Evolutionary conservation across 2,329 filamentous ascomycete genomes (phyloP).

Genomic region (Pyrenochaeta sp.): DNA sequence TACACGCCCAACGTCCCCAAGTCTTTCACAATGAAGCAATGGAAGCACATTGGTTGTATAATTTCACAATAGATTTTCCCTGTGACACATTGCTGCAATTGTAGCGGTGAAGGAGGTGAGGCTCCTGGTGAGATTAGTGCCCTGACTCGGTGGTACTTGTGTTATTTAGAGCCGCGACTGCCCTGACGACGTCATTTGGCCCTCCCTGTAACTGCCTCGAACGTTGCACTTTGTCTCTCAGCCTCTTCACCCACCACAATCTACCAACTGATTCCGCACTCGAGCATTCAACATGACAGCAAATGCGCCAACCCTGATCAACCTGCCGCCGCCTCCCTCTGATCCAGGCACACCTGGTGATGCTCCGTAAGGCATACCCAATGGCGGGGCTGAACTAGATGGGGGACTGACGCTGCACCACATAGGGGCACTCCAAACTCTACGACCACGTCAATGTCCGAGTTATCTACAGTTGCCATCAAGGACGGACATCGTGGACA

Average conservation of each 20-base stretch:
- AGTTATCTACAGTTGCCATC: conserved; percentile 91
- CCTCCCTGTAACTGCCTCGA: conserved; percentile 7
- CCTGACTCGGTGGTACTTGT: background rate
- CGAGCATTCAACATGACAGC: conserved; percentile 34
- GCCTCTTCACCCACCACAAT: conserved; percentile 8
- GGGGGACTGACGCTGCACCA: conserved; percentile 20
- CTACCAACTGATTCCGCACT: conserved; percentile 1
- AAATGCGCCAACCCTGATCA: conserved; percentile 74
- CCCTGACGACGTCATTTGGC: conserved; percentile 2
- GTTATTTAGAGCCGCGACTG: background rate
- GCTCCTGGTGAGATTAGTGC: background rate
- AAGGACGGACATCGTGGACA: conserved; percentile 94
- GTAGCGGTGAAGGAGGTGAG: background rate
- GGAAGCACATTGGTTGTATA: too few relatives aligned
- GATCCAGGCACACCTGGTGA: conserved; percentile 88
- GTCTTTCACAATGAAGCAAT: too few relatives aligned
- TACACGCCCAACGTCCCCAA: too few relatives aligned
- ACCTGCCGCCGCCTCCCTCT: conserved; percentile 81
- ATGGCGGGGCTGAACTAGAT: conserved; percentile 11
- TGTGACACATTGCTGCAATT: background rate
- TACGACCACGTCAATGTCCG: conserved; percentile 87
- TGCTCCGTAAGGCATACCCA: conserved; percentile 71
- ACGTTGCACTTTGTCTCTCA: conserved; percentile 12
- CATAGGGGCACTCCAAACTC: conserved; percentile 89
- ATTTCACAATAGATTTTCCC: too few relatives aligned